These are phyloP conservation scores for Candida gorgasii DNA, from an alignment of 805 yeast genomes.

Conservation along the genomic window DNA sequence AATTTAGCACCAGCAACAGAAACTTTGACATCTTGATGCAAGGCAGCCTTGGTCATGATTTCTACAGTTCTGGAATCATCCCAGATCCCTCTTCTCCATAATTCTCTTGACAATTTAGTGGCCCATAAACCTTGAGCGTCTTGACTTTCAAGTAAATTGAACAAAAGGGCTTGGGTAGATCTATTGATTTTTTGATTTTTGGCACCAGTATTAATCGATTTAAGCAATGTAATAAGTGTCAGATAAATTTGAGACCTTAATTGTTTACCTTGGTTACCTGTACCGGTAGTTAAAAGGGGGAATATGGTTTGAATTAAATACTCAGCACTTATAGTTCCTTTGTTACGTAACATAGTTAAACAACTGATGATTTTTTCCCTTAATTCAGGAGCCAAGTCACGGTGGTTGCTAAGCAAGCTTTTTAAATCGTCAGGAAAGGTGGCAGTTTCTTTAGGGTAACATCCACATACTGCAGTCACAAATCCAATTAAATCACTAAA, in stretches of 20 bases:
- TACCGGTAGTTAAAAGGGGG: slow-evolving; percentile 66
- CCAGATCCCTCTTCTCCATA: slow-evolving; percentile 99
- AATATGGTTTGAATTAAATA: slow-evolving; percentile 80
- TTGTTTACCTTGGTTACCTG: slow-evolving; percentile 72
- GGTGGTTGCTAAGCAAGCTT: slow-evolving; percentile 69
- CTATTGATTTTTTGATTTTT: slow-evolving; percentile 87
- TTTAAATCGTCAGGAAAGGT: slow-evolving; percentile 81
- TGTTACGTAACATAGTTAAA: slow-evolving; percentile 86
- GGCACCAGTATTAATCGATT: slow-evolving; percentile 82
- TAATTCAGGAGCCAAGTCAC: slow-evolving; percentile 77
- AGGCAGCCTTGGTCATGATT: slow-evolving; percentile 93
- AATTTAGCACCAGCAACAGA: slow-evolving; percentile 87
- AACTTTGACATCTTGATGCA: slow-evolving; percentile 84
- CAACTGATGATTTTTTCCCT: slow-evolving; percentile 91
- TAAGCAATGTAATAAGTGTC: slow-evolving; percentile 74
- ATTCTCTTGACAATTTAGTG: slow-evolving; percentile 87
- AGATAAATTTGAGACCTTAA: slow-evolving; percentile 80
- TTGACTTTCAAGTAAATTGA: slow-evolving; percentile 80
- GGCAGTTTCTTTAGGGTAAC: slow-evolving; percentile 87
- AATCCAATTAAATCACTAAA: slow-evolving; percentile 87
- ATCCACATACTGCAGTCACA: slow-evolving; percentile 85
- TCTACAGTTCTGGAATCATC: slow-evolving; percentile 97
- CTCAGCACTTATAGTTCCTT: slow-evolving; percentile 77
- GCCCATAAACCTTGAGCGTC: slow-evolving; percentile 91
- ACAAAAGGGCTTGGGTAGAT: slow-evolving; percentile 88